These are phyloP conservation scores for Sicyos edulis DNA, from an alignment of 306 rosid genomes.

Conservation along the genomic window DNA sequence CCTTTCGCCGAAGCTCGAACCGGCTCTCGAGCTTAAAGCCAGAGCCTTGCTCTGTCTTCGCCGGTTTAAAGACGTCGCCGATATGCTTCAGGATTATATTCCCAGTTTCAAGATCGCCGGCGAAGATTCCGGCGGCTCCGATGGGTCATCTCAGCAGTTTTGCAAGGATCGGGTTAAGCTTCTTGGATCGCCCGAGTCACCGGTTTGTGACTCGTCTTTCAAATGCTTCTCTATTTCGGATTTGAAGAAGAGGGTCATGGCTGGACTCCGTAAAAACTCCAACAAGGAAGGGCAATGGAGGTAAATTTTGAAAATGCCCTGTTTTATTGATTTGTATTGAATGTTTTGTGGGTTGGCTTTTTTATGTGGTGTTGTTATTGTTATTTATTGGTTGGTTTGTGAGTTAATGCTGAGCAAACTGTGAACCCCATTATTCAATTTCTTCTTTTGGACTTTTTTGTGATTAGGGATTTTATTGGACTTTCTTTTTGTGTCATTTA, in stretches of 20 bases:
- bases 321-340: conserved; percentile 29
- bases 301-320: conserved; percentile 36
- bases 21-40: conserved; percentile 78
- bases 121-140: conserved; percentile 56
- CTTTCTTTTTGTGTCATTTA: conserved; percentile 1
- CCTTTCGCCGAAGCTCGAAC: conserved; percentile 64
- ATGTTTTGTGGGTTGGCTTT: conserved; percentile 25
- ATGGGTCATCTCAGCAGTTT: conserved; percentile 47
- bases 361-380: conserved; percentile 19
- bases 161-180: conserved; percentile 74
- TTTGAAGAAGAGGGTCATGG: conserved; percentile 86
- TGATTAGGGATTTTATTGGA: conserved; percentile 1
- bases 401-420: conserved; percentile 40
- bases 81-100: conserved; percentile 92
- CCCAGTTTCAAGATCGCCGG: conserved; percentile 70
- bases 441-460: background rate
- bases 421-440: conserved; percentile 29
- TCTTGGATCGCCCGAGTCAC: conserved; percentile 40
- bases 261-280: conserved; percentile 67
- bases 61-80: conserved; percentile 77
- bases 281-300: conserved; percentile 96
- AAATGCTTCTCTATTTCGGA: conserved; percentile 94
- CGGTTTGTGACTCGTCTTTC: conserved; percentile 49
- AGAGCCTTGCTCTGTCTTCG: conserved; percentile 61
- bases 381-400: conserved; percentile 26